Evolutionary conservation across 2,329 filamentous ascomycete genomes (phyloP), one percentile per base, ranked within the genome.

Genomic region (Drechslerella dactyloides): DNA sequence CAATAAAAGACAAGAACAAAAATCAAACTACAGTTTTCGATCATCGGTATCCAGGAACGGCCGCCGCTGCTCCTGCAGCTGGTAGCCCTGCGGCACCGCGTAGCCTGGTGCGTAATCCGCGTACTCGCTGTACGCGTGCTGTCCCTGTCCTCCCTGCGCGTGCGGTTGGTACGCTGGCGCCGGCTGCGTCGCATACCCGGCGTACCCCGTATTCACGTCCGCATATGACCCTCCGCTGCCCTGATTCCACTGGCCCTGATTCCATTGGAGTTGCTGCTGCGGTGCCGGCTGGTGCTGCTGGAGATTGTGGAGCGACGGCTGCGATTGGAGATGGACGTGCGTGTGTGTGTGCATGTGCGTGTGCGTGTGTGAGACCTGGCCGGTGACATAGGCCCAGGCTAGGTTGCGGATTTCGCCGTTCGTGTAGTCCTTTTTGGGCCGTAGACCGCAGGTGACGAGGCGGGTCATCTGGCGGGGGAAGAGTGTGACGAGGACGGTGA

Each of bases 391-490:
- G 2, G 53, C 24, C 65, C 65, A 70, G 0, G 50, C 35, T 7
- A 63, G 42, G 40, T 44, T 58, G 53, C 65, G 48, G 30, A 70
- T 70, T 23, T 70, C 65, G 0, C 63, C 56, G 53, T 70, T 70
- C 2, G 65, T 37, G 11, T 70, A 54, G 30, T 59, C 58, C 42
- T 70, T 70, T 53, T 70, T 70, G 5, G 65, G 65, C 19, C 65
- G 65, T 10, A 62, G 65, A n/a, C 65, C 65, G 21, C 58, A 70
- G 37, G 65, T 70, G 35, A 70, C 2, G 17, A 53, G 57, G 37
- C 65, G 58, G 53, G 53, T 70, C 51, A 70, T 56, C 44, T 70
- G 65, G 11, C 65, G 58, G 17, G 65, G 65, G 53, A 70, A 70
- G 27, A 70, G 37, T 17, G 58, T 59, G 19, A 70, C 65, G 27